Evolutionary conservation across 768 basidiomycete species (phyloP), one percentile per base, ranked within the genome.

Genomic region (Lactifluus subvellereus): DNA sequence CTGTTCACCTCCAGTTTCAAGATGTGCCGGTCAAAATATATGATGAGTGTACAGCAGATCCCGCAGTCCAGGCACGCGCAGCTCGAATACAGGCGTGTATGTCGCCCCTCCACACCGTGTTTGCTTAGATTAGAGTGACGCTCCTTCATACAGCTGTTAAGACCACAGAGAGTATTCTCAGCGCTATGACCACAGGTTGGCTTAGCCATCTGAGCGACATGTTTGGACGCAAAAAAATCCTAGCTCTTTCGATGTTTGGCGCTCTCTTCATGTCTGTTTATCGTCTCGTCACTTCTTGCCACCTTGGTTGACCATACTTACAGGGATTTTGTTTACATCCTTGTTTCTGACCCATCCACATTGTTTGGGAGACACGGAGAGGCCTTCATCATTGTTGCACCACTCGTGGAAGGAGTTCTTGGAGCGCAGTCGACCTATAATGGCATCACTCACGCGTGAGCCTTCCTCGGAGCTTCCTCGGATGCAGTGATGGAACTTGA

Each of bases 271-370:
- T 68, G 67, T 68, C 32, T 6, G 67, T 59, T 33, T 11, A 40
- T 20, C 37, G 13, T 9, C n/a, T 40, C 42, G 5, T 32, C 22
- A 37, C 43, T 13, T 14, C 14, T 18, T 33, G 48, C 10, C 33
- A 54, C 16, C 22, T 40, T 16, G 35, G n/a, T 43, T 57, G 37
- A 65, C 43, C 14, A 35, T 49, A 4, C 6, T 8, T 20, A 47
- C 59, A 68, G 67, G 67, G 67, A 68, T 45, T 60, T 68, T 27
- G 9, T 68, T 22, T 68, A 68, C 49, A 68, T 68, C 48, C 67
- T 68, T 42, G 67, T 68, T 35, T 68, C 67, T 4, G 33, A 59
- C 59, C 33, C 61, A 20, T 48, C 56, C 20, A 57, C 65, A 13
- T 4, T 61, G 16, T 66, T 68, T 27, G 59, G 65, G 37, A 49